Percentiles rank a stretch among this genome's conserved stretches.
Conservation (phyloP, 768 basidiomycete species). For the Glaciozyma antarctica region DNA sequence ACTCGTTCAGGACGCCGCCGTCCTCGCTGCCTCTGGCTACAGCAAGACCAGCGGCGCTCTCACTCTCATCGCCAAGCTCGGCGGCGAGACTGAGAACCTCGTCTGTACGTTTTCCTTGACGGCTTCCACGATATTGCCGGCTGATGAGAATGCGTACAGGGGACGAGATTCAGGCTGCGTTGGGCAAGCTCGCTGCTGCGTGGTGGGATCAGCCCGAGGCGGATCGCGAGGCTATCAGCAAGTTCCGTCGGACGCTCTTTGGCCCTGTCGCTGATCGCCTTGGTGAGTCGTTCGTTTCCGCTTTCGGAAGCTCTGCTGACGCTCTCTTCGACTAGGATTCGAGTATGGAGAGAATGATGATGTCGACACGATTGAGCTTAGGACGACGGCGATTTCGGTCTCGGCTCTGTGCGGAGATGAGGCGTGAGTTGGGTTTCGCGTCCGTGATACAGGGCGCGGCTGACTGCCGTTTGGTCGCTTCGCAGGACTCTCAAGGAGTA, state of each 20-base stretch:
- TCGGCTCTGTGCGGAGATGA: constrained; percentile 45
- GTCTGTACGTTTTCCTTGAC: constrained; percentile 47
- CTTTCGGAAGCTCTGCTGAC: too few relatives aligned
- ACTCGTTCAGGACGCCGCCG: constrained; percentile 70
- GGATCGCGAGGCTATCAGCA: constrained; percentile 45
- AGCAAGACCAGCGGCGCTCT: constrained; percentile 66
- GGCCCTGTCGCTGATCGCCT: constrained; percentile 65
- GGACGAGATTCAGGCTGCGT: constrained; percentile 55
- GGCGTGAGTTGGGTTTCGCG: constrained; percentile 10
- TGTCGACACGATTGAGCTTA: constrained; percentile 58
- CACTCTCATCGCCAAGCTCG: constrained; percentile 58
- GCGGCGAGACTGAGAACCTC: constrained; percentile 48
- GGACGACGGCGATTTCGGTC: constrained; percentile 60
- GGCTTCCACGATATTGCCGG: too few relatives aligned
- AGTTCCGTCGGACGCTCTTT: constrained; percentile 43
- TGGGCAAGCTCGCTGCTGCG: constrained; percentile 50
- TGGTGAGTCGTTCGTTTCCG: constrained; percentile 40
- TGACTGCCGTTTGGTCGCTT: not conserved
- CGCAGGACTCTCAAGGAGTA: constrained; percentile 68
- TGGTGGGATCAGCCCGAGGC: constrained; percentile 73
- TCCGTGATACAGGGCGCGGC: constrained; percentile 34
- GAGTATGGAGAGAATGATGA: constrained; percentile 60
- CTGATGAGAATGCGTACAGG: too few relatives aligned
- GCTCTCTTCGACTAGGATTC: constrained; percentile 39
- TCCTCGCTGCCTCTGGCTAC: constrained; percentile 71